phyloP scores from a whole-genome alignment of 2,329 filamentous ascomycete genomes.

The Colletotrichum noveboracense region DNA sequence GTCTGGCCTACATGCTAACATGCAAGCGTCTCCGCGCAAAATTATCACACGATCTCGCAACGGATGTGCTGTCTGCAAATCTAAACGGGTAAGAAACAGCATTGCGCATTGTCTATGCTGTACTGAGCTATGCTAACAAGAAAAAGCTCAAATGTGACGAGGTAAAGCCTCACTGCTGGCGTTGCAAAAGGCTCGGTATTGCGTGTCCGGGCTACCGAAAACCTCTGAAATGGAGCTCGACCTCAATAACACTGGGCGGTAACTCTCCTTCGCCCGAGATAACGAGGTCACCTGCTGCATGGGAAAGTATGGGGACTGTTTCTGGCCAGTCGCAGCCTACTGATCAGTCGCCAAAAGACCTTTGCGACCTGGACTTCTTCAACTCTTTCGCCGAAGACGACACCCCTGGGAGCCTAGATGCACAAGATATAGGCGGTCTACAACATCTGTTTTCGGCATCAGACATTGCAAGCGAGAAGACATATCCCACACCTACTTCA shows the following conservation, averaged over 20 bases:
- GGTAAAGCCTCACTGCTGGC: neutral
- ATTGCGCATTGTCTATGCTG: rapidly evolving
- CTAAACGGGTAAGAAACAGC: neutral
- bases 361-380: neutral
- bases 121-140: neutral
- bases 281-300: too few species aligned
- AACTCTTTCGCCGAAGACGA: neutral
- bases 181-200: neutral
- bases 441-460: neutral
- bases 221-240: neutral
- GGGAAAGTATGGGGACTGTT: neutral
- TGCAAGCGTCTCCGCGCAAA: neutral
- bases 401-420: neutral
- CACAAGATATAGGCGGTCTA: neutral
- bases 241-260: neutral
- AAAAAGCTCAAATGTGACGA: conserved; percentile 2
- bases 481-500: neutral
- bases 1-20: neutral
- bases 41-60: conserved; percentile 1
- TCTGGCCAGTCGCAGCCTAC: neutral
- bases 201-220: neutral
- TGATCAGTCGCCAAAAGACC: neutral
- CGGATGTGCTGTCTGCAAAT: conserved; percentile 12
- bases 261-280: neutral
- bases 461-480: neutral